These are phyloP conservation scores for Pharus latifolius DNA, from an alignment of 176 grass and related monocot species.

Conservation along the genomic window DNA sequence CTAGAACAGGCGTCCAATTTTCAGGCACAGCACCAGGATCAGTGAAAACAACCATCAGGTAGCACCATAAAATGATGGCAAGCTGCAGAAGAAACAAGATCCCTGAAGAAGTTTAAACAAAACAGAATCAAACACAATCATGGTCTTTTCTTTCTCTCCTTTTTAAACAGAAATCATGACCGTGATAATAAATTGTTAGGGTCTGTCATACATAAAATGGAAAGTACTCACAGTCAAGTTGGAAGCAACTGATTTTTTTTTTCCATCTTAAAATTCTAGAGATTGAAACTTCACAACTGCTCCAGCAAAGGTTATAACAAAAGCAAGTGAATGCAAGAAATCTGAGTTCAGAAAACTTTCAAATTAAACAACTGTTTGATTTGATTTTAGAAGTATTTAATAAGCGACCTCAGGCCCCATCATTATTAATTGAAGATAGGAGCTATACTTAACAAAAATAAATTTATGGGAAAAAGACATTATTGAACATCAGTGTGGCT, in stretches of 20 bases:
- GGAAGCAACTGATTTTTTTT: background rate
- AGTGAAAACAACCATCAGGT: slow-evolving; percentile 66
- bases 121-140: slow-evolving; percentile 25
- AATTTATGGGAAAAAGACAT: too few relatives aligned
- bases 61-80: slow-evolving; percentile 73
- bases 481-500: background rate
- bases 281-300: background rate
- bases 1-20: slow-evolving; percentile 59
- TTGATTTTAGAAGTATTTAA: too few relatives aligned
- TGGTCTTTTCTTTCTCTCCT: slow-evolving; percentile 4
- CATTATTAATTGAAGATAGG: background rate
- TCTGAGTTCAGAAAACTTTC: background rate
- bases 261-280: background rate
- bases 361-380: too few relatives aligned
- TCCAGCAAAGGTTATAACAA: background rate
- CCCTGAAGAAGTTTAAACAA: slow-evolving; percentile 59
- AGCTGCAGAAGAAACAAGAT: slow-evolving; percentile 81
- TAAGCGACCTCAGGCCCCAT: too few relatives aligned
- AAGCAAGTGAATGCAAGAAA: background rate
- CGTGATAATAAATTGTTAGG: slow-evolving; percentile 1
- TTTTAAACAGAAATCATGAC: slow-evolving; percentile 4
- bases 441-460: too few relatives aligned
- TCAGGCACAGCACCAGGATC: slow-evolving; percentile 76
- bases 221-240: background rate
- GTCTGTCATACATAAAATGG: background rate